These are phyloP conservation scores for Tolypocladium tropicale DNA, from an alignment of 2,329 filamentous ascomycete species.

Conservation along the genomic window DNA sequence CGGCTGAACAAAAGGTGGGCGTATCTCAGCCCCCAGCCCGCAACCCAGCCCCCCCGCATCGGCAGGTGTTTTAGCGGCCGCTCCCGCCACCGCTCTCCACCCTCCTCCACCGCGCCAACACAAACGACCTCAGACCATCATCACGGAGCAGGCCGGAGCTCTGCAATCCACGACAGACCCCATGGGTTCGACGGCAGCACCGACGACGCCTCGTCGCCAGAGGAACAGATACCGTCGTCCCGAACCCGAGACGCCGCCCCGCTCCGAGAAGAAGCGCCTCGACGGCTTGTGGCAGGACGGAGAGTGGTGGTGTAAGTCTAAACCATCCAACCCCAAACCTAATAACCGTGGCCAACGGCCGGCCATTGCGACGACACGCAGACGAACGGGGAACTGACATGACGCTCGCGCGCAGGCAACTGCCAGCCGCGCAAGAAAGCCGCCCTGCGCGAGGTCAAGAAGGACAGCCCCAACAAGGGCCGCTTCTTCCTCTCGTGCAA, in stretches of 20 bases:
- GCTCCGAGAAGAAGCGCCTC: slow-evolving; percentile 19
- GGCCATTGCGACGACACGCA: too few species aligned
- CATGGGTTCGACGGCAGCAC: background rate
- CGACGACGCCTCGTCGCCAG: background rate
- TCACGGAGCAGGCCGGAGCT: background rate
- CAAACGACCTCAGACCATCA: background rate
- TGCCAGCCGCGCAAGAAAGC: slow-evolving; percentile 30
- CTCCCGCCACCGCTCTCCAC: background rate
- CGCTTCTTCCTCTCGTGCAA: slow-evolving; percentile 32
- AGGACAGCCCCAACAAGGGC: slow-evolving; percentile 27
- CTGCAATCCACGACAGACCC: background rate
- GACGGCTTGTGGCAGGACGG: slow-evolving; percentile 22
- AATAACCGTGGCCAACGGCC: background rate
- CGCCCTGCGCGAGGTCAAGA: slow-evolving; percentile 24
- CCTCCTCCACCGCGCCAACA: background rate
- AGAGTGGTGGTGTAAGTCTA: slow-evolving; percentile 27
- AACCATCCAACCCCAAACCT: background rate
- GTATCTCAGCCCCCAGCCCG: background rate
- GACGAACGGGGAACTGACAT: background rate
- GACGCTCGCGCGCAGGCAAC: slow-evolving; percentile 22
- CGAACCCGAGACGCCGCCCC: slow-evolving; percentile 11
- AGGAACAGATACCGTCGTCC: background rate
- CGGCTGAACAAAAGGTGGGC: too few species aligned
- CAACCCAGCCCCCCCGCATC: background rate
- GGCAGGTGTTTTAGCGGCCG: background rate